Conservation (phyloP, 2,329 filamentous ascomycete species). For the Neonectria faginata region DNA sequence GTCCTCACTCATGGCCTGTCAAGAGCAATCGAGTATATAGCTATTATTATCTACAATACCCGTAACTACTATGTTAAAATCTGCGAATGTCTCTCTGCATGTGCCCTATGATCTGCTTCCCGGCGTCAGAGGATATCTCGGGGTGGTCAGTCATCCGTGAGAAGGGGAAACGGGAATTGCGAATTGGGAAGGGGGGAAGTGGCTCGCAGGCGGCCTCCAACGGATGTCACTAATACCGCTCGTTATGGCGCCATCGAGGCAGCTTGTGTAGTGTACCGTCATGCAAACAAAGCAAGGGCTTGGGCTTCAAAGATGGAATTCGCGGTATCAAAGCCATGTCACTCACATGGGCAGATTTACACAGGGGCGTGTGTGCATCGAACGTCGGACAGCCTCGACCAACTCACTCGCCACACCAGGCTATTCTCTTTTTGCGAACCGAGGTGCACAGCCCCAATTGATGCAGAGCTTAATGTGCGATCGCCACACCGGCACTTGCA, state of each 20-base stretch:
- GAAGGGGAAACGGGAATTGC: background rate
- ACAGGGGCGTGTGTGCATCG: slow-evolving; percentile 1
- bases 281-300: background rate
- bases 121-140: background rate
- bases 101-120: background rate
- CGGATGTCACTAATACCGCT: background rate
- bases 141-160: background rate
- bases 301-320: background rate
- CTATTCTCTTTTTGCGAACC: background rate
- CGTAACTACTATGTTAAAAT: background rate
- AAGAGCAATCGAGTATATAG: slow-evolving; percentile 22
- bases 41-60: background rate
- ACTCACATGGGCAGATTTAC: background rate
- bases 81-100: background rate
- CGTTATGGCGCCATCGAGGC: background rate
- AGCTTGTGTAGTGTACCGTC: background rate
- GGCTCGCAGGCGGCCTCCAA: slow-evolving; percentile 18
- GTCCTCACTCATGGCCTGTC: background rate
- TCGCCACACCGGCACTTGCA: slow-evolving; percentile 10
- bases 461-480: background rate
- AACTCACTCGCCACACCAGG: slow-evolving; percentile 1
- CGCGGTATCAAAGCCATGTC: background rate
- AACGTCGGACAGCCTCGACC: background rate
- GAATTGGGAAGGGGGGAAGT: background rate
- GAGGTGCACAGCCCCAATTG: background rate